Evolutionary conservation across 2,329 filamentous ascomycete species (phyloP), one percentile per base, ranked within the genome.

Genomic region (Aspergillus quadricinctus): DNA sequence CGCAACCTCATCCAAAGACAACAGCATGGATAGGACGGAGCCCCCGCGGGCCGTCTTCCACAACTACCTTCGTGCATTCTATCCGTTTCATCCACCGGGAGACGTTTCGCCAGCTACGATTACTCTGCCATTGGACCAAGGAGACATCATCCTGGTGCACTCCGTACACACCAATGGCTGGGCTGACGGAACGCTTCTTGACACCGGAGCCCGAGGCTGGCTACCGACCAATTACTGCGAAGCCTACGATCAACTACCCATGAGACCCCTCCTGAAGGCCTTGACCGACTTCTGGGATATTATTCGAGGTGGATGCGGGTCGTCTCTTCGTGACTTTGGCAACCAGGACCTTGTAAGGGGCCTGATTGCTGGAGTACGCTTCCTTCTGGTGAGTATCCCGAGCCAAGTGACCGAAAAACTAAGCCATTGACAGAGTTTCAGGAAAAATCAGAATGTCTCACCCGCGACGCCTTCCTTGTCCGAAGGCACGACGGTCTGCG

Each of bases 221-320:
- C 79, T 99, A 58, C 94, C 94, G 2, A 99, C 94, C 8, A 99
- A 99, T 74, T 99, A 97, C 73, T 99, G 94, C 78, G 92, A 97
- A 71, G 83, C 90, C 9, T 99, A 97, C 72, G 90, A 97, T 63
- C 91, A 93, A 48, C 85, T 91, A 23, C 87, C 92, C 61, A 92
- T 97, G 81, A 85, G 87, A 54, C 92, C 86, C 61, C 80, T 99
- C 23, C 80, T 99, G 37, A 92, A 90, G 65, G 91, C 92, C 0
- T 79, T 97, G 58, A 85, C 94, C 14, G 90, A 94, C 69, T 92
- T 97, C 59, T 97, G 92, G 92, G 92, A 97, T 70, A 78, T 96
- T 52, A 82, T 96, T 64, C 83, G 89, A 66, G 90, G 88, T 67
- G 89, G 89, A 31, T 86, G 86, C 23, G 84, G 88, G 53, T 88